Evolutionary conservation across 1,284 basidiomycete genomes (phyloP).

Genomic region (Cryptococcus wingfieldii): DNA sequence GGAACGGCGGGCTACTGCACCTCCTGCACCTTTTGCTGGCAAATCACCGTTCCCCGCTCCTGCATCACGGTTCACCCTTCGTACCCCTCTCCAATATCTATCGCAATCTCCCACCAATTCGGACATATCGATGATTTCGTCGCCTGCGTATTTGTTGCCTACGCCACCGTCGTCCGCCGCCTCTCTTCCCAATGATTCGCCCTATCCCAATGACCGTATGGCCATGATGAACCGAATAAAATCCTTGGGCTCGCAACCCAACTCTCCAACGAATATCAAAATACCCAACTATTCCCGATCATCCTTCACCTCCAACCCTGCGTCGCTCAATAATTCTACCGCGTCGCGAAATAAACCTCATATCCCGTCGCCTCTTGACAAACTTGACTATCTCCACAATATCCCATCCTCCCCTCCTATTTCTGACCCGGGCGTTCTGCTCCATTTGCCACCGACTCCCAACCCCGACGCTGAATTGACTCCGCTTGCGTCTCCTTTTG

Average conservation of each 20-base stretch:
- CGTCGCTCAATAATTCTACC: constrained; percentile 5
- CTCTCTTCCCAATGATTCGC: not conserved
- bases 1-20: not conserved
- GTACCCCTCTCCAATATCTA: constrained; percentile 27
- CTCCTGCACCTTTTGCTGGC: constrained; percentile 8
- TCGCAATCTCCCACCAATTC: constrained; percentile 17
- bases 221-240: constrained; percentile 5
- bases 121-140: constrained; percentile 1
- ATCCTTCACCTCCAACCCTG: constrained; percentile 7
- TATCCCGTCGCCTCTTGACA: constrained; percentile 22
- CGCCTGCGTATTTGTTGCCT: constrained; percentile 3
- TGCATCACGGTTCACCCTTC: constrained; percentile 20
- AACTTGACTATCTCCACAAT: constrained; percentile 20
- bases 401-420: constrained; percentile 35
- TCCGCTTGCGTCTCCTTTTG: constrained; percentile 33
- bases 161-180: constrained; percentile 5
- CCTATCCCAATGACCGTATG: constrained; percentile 6
- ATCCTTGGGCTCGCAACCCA: constrained; percentile 33
- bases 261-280: constrained; percentile 10
- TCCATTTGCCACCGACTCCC: constrained; percentile 16
- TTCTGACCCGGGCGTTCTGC: constrained; percentile 19
- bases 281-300: constrained; percentile 9
- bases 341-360: constrained; percentile 9
- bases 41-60: constrained; percentile 19
- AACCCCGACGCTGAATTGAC: constrained; percentile 7